Conservation (phyloP, 1,284 basidiomycete genomes). For the Calocybe gambosa region DNA sequence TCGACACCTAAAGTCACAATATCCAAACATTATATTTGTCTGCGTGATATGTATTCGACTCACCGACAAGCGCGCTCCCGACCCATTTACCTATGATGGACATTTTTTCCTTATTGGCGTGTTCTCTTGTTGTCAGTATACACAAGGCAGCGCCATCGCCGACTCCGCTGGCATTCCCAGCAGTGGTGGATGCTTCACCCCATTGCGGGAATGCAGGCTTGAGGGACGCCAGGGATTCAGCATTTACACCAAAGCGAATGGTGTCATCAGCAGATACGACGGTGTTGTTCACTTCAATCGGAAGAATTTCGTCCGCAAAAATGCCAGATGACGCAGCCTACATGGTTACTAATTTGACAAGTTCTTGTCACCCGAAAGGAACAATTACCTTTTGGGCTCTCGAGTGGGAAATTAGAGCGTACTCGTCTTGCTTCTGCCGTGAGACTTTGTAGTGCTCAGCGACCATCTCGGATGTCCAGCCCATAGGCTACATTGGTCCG, state of each 20-base stretch:
- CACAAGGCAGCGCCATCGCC: constrained; percentile 94
- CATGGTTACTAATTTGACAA: not conserved
- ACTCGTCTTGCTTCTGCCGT: constrained; percentile 75
- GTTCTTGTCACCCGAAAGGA: not conserved
- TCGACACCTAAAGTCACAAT: constrained; percentile 57
- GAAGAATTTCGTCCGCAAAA: constrained; percentile 78
- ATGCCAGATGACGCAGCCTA: constrained; percentile 59
- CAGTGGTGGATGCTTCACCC: constrained; percentile 72
- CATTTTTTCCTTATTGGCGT: constrained; percentile 81
- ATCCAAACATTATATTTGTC: not conserved
- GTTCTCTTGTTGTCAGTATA: constrained; percentile 78
- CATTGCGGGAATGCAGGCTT: constrained; percentile 78
- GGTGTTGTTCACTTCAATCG: constrained; percentile 57
- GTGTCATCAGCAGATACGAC: constrained; percentile 72
- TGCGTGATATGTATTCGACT: constrained; percentile 19
- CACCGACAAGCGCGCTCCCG: constrained; percentile 74
- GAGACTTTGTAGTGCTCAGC: constrained; percentile 70
- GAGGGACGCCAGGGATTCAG: constrained; percentile 58
- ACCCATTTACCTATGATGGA: constrained; percentile 89
- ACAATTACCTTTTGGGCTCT: constrained; percentile 56
- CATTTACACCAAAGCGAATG: constrained; percentile 72
- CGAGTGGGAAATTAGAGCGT: constrained; percentile 76
- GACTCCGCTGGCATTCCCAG: constrained; percentile 90
- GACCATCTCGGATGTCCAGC: constrained; percentile 89
- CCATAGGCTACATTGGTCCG: constrained; percentile 64